Conservation (phyloP, 2,329 filamentous ascomycete species). For the Alternaria alternata region DNA sequence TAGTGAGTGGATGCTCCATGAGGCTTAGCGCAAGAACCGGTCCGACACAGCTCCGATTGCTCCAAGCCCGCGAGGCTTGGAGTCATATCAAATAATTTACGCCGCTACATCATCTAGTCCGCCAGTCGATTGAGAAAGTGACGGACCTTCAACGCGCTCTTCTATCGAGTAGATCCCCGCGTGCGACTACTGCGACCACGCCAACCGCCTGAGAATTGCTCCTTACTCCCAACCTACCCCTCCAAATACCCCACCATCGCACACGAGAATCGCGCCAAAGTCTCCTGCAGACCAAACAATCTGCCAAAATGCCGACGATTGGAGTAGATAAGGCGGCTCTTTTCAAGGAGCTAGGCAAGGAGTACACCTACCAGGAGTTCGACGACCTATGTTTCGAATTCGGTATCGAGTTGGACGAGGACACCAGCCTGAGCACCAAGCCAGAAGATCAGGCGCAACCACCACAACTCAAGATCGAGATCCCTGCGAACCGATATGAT, state of each 20-base stretch:
- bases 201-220: constrained; percentile 15
- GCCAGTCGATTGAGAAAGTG: constrained; percentile 9
- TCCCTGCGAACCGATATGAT: constrained; percentile 91
- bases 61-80: constrained; percentile 21
- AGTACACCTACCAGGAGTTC: constrained; percentile 93
- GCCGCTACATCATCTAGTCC: not conserved
- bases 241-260: constrained; percentile 44
- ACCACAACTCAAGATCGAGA: constrained; percentile 96
- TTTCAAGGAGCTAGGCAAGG: constrained; percentile 88
- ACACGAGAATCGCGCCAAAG: constrained; percentile 16
- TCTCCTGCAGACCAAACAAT: not conserved
- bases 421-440: constrained; percentile 55
- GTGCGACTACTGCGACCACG: constrained; percentile 3
- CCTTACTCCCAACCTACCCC: constrained; percentile 32
- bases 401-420: constrained; percentile 96
- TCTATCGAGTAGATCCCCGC: not conserved
- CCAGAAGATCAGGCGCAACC: constrained; percentile 70
- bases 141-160: not conserved
- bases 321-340: constrained; percentile 95
- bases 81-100: constrained; percentile 40
- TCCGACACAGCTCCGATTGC: constrained; percentile 24
- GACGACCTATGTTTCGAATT: constrained; percentile 99
- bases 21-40: constrained; percentile 23
- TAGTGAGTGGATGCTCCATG: not conserved
- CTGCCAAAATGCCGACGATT: constrained; percentile 87